Conservation (phyloP, 78 protist genomes). For the Cyanophora paradoxa region DNA sequence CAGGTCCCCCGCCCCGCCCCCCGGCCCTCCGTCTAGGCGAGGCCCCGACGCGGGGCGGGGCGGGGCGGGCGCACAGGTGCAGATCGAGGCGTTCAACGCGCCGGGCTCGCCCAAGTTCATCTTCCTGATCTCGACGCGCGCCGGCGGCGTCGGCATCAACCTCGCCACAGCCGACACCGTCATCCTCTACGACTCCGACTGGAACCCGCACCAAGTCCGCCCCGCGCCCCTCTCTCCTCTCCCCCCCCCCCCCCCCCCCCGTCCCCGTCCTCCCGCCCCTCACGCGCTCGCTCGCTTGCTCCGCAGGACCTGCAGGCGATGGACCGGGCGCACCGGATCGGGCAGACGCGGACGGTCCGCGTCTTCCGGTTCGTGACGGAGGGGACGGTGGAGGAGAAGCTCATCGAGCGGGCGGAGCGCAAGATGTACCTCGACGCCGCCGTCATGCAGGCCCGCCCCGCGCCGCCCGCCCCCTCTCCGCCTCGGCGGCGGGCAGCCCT, state of each 20-base stretch:
- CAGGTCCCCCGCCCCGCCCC: too few species aligned
- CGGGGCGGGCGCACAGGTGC: too few species aligned
- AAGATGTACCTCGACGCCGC: slow-evolving; percentile 91
- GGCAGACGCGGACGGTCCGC: slow-evolving; percentile 61
- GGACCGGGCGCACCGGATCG: slow-evolving; percentile 99
- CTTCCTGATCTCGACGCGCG: slow-evolving; percentile 81
- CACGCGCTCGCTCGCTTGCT: too few species aligned
- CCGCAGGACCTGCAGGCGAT: slow-evolving; percentile 96
- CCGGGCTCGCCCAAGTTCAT: slow-evolving; percentile 57
- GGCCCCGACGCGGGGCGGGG: too few species aligned
- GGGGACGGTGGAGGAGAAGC: slow-evolving; percentile 88
- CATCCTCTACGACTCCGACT: slow-evolving; percentile 94
- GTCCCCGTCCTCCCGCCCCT: too few species aligned
- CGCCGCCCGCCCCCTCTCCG: slow-evolving; percentile 12
- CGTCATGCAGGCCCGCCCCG: slow-evolving; percentile 95
- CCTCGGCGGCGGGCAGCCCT: slow-evolving; percentile 10
- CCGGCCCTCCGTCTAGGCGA: too few species aligned
- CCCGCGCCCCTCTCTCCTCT: too few species aligned
- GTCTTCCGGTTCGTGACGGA: slow-evolving; percentile 42
- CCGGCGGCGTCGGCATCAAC: slow-evolving; percentile 99
- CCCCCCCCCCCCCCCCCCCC: too few species aligned
- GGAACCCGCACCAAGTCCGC: slow-evolving; percentile 97
- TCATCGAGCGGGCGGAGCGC: slow-evolving; percentile 86
- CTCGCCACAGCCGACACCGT: slow-evolving; percentile 94
- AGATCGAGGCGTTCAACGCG: slow-evolving; percentile 83